Evolutionary conservation across 1,139 yeast species (phyloP).

Genomic region (Hansenula anomala): DNA sequence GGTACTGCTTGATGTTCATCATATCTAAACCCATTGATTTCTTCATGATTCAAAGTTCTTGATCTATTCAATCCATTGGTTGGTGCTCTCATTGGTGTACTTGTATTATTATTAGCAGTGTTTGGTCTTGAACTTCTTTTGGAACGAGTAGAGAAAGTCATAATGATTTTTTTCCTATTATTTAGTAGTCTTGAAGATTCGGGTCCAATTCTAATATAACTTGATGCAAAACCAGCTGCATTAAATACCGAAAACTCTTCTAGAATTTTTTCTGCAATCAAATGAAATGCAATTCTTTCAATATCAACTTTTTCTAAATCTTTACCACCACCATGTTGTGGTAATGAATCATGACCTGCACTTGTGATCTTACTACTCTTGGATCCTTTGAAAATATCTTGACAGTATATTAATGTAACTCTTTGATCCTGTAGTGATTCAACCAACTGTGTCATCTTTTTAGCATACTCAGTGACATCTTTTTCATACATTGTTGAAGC

Average conservation of each 20-base stretch:
- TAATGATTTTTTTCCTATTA: constrained; percentile 40
- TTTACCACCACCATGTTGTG: constrained; percentile 69
- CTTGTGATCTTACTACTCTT: constrained; percentile 54
- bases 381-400: constrained; percentile 80
- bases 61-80: constrained; percentile 3
- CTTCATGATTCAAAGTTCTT: constrained; percentile 6
- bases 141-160: constrained; percentile 33
- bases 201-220: constrained; percentile 62
- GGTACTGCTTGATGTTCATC: not conserved
- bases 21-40: constrained; percentile 12
- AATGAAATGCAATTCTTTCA: constrained; percentile 76
- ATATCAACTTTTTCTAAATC: constrained; percentile 58
- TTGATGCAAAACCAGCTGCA: constrained; percentile 74
- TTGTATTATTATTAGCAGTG: too few relatives aligned
- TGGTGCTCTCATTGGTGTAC: constrained; percentile 6
- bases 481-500: constrained; percentile 39
- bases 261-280: constrained; percentile 64
- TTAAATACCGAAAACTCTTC: constrained; percentile 70
- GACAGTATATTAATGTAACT: constrained; percentile 77
- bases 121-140: constrained; percentile 12
- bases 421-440: constrained; percentile 48
- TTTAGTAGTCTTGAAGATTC: constrained; percentile 42
- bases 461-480: constrained; percentile 70
- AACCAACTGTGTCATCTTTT: constrained; percentile 55
- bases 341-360: constrained; percentile 56